Percentiles rank a stretch among this genome's conserved stretches.
These are phyloP conservation scores for Globisporangium canariense DNA, from an alignment of 352 stramenopile species.

Conservation along the genomic window DNA sequence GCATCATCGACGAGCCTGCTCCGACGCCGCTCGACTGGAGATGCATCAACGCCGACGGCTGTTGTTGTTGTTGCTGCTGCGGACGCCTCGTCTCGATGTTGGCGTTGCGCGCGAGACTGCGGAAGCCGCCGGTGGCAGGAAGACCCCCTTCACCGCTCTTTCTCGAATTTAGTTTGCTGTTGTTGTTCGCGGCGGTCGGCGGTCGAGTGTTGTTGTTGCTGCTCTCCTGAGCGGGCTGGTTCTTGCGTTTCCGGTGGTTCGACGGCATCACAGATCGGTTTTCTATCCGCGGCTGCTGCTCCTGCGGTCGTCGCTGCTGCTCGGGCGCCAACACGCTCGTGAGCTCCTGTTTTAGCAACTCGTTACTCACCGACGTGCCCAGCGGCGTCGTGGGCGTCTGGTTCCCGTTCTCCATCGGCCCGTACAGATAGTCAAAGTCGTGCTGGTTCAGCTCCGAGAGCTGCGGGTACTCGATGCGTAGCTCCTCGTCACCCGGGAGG, in stretches of 20 bases:
- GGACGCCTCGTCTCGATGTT: slow-evolving; percentile 42
- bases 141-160: slow-evolving; percentile 3
- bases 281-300: slow-evolving; percentile 31
- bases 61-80: slow-evolving; percentile 6
- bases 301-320: slow-evolving; percentile 8
- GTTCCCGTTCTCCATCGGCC: slow-evolving; percentile 44
- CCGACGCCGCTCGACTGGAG: slow-evolving; percentile 1
- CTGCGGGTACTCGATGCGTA: slow-evolving; percentile 73
- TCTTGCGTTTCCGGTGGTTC: slow-evolving; percentile 41
- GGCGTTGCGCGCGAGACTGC: slow-evolving; percentile 32
- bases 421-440: slow-evolving; percentile 74
- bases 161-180: slow-evolving; percentile 12
- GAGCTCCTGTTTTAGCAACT: slow-evolving; percentile 28
- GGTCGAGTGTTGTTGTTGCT: slow-evolving; percentile 2
- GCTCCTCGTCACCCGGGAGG: slow-evolving; percentile 46
- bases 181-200: not conserved
- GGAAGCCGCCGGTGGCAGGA: slow-evolving; percentile 22
- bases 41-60: not conserved
- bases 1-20: not conserved
- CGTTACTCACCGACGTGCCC: slow-evolving; percentile 19
- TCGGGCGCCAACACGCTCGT: not conserved
- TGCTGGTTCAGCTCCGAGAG: slow-evolving; percentile 66
- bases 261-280: slow-evolving; percentile 24
- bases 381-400: slow-evolving; percentile 47
- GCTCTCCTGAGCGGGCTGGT: slow-evolving; percentile 9